Percentiles rank a stretch among this genome's conserved stretches.
These are phyloP conservation scores for Backusella luteola DNA, from an alignment of 192 early-diverging fungal species.

Conservation along the genomic window DNA sequence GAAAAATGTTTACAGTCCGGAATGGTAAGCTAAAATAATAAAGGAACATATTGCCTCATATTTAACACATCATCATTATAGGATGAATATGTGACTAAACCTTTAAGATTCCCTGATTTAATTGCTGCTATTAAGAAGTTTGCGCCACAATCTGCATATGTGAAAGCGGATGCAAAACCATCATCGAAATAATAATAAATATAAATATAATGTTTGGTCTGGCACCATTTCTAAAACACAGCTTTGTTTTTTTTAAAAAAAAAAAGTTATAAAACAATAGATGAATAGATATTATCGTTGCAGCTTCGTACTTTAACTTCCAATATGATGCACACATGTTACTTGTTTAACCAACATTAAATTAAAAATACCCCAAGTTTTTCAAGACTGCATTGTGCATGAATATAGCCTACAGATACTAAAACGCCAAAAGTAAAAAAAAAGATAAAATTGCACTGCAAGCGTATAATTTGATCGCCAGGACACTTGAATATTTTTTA, in stretches of 20 bases:
- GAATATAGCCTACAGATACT: too few relatives aligned
- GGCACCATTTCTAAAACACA: neutral
- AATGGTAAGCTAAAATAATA: conserved; percentile 49
- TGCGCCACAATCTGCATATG: conserved; percentile 24
- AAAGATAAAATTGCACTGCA: neutral
- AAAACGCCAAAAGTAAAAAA: neutral
- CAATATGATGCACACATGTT: too few relatives aligned
- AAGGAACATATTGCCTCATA: neutral
- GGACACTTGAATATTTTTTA: neutral
- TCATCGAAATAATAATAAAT: conserved; percentile 1
- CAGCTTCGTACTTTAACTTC: too few relatives aligned
- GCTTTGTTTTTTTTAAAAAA: neutral
- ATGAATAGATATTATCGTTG: too few relatives aligned
- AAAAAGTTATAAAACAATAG: too few relatives aligned
- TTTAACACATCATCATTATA: conserved; percentile 3
- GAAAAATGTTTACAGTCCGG: conserved; percentile 68
- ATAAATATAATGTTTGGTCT: neutral
- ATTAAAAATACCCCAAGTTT: too few relatives aligned
- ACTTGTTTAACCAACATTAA: too few relatives aligned
- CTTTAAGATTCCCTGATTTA: conserved; percentile 31
- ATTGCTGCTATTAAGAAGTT: conserved; percentile 30
- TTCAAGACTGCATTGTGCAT: too few relatives aligned
- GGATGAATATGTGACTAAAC: conserved; percentile 69
- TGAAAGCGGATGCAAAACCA: neutral
- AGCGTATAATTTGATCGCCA: neutral